These are phyloP conservation scores for Saccharomycopsis hybrid DNA, from an alignment of 1,139 yeast genomes.

Conservation along the genomic window DNA sequence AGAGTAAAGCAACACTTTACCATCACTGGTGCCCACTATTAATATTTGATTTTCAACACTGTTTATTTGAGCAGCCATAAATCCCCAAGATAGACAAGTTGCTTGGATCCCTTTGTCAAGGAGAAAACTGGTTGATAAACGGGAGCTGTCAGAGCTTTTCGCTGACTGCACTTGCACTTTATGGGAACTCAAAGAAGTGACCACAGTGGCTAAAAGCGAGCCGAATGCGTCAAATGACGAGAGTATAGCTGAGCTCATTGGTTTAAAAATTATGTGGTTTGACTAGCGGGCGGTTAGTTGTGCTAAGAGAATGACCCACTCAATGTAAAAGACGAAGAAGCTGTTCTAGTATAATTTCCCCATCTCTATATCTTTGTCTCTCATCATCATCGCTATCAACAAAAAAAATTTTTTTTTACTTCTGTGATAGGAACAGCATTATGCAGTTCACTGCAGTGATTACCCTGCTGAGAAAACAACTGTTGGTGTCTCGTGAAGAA, in stretches of 20 bases:
- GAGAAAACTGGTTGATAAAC: slow-evolving; percentile 37
- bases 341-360: no score
- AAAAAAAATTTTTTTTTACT: no score
- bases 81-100: slow-evolving; percentile 53
- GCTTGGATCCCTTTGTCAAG: slow-evolving; percentile 52
- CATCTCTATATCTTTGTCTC: no score
- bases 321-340: no score
- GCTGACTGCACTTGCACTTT: slow-evolving; percentile 57
- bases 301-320: no score
- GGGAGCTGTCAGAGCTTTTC: slow-evolving; percentile 36
- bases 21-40: slow-evolving; percentile 62
- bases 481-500: no score
- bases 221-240: slow-evolving; percentile 38
- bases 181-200: slow-evolving; percentile 68
- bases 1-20: slow-evolving; percentile 58
- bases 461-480: no score
- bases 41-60: slow-evolving; percentile 43
- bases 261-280: no score
- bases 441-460: no score
- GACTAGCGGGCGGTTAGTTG: no score
- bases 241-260: slow-evolving; percentile 25
- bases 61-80: slow-evolving; percentile 27
- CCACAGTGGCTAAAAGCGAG: slow-evolving; percentile 57
- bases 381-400: no score
- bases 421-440: no score